Evolutionary conservation across 2,329 filamentous ascomycete genomes (phyloP), one percentile per base, ranked within the genome.

Genomic region (Pezicula radicicola): DNA sequence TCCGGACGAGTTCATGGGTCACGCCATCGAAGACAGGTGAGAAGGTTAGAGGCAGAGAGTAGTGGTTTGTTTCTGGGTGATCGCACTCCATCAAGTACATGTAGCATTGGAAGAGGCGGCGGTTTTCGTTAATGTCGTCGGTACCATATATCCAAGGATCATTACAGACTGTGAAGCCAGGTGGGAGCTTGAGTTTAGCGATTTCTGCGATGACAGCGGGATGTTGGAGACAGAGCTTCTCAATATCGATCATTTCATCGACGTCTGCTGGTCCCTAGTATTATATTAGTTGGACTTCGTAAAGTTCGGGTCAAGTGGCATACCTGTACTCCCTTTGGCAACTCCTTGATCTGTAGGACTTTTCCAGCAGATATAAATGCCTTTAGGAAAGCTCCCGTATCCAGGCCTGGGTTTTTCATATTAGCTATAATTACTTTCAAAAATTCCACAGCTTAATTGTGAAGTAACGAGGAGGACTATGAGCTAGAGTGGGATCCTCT

Each of bases 121-220:
- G 25, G 19, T 40, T 44, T 21, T 60, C 53, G n/a, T 60, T 49
- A 6, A 53, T 54, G 27, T 45, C 27, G 43, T 63, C 60, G 35
- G 57, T 42, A 7, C 61, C 61, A 49, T 61, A 63, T 6, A 56
- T 56, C 61, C 60, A 63, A 28, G 60, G 55, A 54, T 62, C 61
- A 43, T 56, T 59, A 5, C 54, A 52, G 41, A 63, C 54, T 12
- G 54, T 55, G 30, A 59, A 46, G 21, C 52, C 18, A 2, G 52
- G 28, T 1, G 61, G 59, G 6, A 63, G 43, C 33, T 59, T 53
- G 27, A 58, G 57, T 27, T 55, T 57, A 33, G 53, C 40, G 9
- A 63, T 49, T 27, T 51, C 50, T 18, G 54, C 52, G 19, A 55
- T 18, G 10, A 63, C 61, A 37, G 53, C 55, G 10, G 52, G 51